Evolutionary conservation across 768 basidiomycete genomes (phyloP).

Genomic region (Trametes cinnabarina): DNA sequence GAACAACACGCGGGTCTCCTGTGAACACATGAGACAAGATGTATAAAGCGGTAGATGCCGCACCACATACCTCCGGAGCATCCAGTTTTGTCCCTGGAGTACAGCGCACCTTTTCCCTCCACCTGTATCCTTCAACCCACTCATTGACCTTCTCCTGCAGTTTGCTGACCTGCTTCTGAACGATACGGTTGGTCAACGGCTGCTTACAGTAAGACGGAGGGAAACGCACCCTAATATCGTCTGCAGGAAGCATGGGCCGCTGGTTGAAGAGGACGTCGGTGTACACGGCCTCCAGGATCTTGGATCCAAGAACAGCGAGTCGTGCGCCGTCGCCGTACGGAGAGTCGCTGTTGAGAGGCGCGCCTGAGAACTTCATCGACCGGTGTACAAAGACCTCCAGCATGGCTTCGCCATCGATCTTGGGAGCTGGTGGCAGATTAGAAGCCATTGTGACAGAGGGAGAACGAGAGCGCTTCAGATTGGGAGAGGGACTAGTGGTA

Average conservation of each 20-base stretch:
- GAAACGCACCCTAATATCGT: constrained; percentile 43
- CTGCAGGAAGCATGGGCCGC: constrained; percentile 38
- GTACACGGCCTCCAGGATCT: constrained; percentile 50
- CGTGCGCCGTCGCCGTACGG: constrained; percentile 61
- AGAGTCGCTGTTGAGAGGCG: constrained; percentile 24
- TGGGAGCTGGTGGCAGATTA: constrained; percentile 47
- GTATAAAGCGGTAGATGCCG: background rate
- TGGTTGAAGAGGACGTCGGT: constrained; percentile 47
- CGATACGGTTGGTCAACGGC: constrained; percentile 15
- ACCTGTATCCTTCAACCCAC: constrained; percentile 52
- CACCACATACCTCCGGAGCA: constrained; percentile 34
- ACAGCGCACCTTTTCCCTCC: constrained; percentile 54
- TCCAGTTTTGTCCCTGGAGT: constrained; percentile 39
- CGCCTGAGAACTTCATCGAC: constrained; percentile 47
- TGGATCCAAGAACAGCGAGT: constrained; percentile 55
- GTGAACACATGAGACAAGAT: constrained; percentile 12
- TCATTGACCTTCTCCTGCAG: no score
- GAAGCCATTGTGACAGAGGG: constrained; percentile 21
- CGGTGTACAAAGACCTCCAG: constrained; percentile 71
- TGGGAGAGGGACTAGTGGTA: constrained; percentile 13
- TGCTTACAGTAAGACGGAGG: background rate
- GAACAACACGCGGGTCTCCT: constrained; percentile 61
- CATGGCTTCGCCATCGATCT: constrained; percentile 50
- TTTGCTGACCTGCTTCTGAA: constrained; percentile 41
- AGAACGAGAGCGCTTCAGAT: constrained; percentile 40